Conservation (phyloP, 805 yeast genomes). For the Schwanniomyces vanrijiae region DNA sequence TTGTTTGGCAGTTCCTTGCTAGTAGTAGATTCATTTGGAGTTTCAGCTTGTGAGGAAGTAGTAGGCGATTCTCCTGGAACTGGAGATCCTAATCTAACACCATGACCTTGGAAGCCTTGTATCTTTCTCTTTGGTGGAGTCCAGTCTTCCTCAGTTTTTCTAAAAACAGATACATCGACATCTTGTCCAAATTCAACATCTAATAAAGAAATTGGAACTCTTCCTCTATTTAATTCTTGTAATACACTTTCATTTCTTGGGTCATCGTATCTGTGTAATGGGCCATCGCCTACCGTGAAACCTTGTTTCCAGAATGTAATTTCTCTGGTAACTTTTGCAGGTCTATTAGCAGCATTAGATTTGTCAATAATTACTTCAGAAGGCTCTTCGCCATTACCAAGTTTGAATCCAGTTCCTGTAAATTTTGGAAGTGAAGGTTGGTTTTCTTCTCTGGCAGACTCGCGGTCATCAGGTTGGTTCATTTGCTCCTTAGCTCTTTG, state of each 20-base stretch:
- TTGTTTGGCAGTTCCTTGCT: neutral
- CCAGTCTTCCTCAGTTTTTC: constrained; percentile 79
- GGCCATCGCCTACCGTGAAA: constrained; percentile 91
- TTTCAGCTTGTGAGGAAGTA: constrained; percentile 14
- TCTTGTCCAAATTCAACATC: constrained; percentile 88
- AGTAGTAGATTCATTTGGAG: constrained; percentile 15
- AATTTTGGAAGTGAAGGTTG: constrained; percentile 28
- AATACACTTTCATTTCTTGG: constrained; percentile 81
- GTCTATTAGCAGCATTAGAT: constrained; percentile 18
- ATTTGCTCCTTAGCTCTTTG: constrained; percentile 54
- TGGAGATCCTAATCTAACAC: constrained; percentile 87
- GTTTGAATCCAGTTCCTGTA: constrained; percentile 52
- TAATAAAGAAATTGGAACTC: constrained; percentile 84
- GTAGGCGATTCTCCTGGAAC: constrained; percentile 64
- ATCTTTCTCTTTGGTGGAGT: constrained; percentile 59
- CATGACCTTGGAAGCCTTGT: constrained; percentile 76
- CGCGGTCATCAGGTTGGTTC: constrained; percentile 37
- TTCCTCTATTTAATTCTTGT: constrained; percentile 79
- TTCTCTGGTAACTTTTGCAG: constrained; percentile 64
- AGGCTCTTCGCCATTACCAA: constrained; percentile 47
- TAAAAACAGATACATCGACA: constrained; percentile 85
- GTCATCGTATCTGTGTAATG: constrained; percentile 83
- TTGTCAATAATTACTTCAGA: constrained; percentile 38
- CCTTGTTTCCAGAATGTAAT: constrained; percentile 97
- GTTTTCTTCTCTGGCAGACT: constrained; percentile 29